A percentile compares a stretch with the other conserved stretches of the same genome.
These are phyloP conservation scores for Musa itinerans DNA, from an alignment of 176 grass and related monocot species.

Conservation along the genomic window DNA sequence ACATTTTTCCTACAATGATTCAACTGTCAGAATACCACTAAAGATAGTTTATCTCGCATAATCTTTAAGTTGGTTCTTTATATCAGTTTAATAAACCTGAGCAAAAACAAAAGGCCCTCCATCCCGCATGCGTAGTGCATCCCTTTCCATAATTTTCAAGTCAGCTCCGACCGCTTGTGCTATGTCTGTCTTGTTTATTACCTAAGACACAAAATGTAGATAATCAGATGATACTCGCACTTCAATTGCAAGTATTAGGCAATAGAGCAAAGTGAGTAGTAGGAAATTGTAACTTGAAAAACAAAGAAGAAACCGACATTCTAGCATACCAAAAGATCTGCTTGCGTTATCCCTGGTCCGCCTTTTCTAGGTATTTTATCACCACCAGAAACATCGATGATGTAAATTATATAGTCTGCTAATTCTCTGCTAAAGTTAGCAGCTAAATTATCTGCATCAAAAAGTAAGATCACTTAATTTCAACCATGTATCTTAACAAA, in stretches of 20 bases:
- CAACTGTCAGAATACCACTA: neutral
- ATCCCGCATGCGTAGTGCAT: conserved; percentile 78
- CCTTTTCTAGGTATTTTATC: conserved; percentile 99
- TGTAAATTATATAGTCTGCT: conserved; percentile 97
- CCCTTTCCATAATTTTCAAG: conserved; percentile 76
- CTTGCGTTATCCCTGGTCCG: conserved; percentile 91
- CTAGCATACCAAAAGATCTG: conserved; percentile 59
- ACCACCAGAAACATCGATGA: conserved; percentile 91
- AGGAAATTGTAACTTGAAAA: neutral
- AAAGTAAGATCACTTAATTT: conserved; percentile 3
- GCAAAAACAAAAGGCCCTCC: conserved; percentile 90
- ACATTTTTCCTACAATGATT: neutral
- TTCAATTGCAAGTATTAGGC: neutral
- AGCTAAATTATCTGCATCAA: conserved; percentile 83
- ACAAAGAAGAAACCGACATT: neutral
- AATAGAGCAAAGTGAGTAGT: neutral
- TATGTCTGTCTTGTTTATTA: conserved; percentile 97
- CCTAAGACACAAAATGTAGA: conserved; percentile 23
- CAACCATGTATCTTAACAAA: too few species aligned
- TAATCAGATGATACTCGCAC: neutral
- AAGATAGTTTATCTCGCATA: neutral
- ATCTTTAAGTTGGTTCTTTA: neutral
- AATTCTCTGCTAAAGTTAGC: conserved; percentile 98
- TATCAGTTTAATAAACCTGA: conserved; percentile 38
- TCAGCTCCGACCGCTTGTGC: conserved; percentile 75